These are phyloP conservation scores for Monosiga brevicollis DNA, from an alignment of 78 protist genomes.

Conservation along the genomic window DNA sequence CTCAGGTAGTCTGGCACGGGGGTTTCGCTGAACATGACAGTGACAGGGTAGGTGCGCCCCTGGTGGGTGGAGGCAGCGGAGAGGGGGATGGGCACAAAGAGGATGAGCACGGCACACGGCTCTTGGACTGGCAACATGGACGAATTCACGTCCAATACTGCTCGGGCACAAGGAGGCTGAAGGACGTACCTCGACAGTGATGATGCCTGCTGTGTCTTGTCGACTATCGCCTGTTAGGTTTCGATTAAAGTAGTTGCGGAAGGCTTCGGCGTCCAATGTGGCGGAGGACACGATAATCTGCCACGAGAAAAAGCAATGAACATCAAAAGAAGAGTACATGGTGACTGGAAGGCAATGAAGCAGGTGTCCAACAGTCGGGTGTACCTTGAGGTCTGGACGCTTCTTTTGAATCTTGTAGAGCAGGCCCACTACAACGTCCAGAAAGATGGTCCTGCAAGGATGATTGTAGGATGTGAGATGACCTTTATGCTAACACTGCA, in stretches of 20 bases:
- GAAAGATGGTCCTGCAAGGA: neutral
- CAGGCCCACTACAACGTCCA: constrained; percentile 64
- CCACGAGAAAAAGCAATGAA: no score
- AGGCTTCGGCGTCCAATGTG: constrained; percentile 70
- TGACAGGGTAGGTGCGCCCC: constrained; percentile 49
- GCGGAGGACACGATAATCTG: constrained; percentile 81
- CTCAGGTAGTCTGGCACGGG: constrained; percentile 36
- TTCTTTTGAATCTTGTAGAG: constrained; percentile 22
- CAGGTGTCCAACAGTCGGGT: neutral
- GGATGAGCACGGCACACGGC: constrained; percentile 65
- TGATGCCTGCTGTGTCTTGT: constrained; percentile 27
- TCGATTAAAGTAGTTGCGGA: constrained; percentile 45
- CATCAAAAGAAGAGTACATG: no score
- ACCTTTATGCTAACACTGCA: no score
- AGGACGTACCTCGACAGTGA: constrained; percentile 35
- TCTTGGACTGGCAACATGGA: no score
- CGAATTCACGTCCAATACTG: no score
- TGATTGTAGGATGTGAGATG: no score
- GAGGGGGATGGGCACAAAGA: constrained; percentile 70
- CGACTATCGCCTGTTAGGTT: constrained; percentile 7
- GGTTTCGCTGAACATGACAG: constrained; percentile 2
- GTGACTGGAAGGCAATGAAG: no score
- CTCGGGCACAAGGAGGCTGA: no score
- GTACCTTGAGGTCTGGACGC: neutral
- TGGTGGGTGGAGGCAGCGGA: neutral